Evolutionary conservation across 108 stramenopile genomes (phyloP), one percentile per base, ranked within the genome.

Genomic region (Skeletonema grethae): DNA sequence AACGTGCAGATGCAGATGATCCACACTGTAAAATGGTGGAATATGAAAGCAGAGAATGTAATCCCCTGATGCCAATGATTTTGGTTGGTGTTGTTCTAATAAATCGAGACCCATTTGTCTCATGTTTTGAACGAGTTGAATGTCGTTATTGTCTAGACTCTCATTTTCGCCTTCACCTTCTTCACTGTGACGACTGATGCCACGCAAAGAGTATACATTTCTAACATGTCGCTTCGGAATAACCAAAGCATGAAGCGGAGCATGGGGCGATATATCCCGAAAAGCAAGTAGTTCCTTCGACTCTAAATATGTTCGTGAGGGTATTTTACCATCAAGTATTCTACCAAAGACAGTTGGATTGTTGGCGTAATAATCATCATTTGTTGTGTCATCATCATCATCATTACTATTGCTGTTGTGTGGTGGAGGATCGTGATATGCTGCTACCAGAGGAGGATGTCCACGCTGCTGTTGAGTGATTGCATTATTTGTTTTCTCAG

Each of bases 1-100:
- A 50, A 90, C 91, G 70, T 92, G 91, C 31, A 92, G 56, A 76
- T 92, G 91, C 56, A 92, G 75, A 63, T 92, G 91, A 70, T 87
- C 83, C 8, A 92, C 86, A 35, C 69, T 72, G 50, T 83, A 85
- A 57, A 88, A 92, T 5, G 91, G 91, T 58, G 88, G 87, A 4
- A 88, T 61, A 57, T 92, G 91, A 77, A 86, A 92, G 50, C 87
- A 86, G 3, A 88, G 57, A 8, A 77, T 75, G 75, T 87, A 92
- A 74, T 92, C 91, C 0, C 67, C 31, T 16, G 30, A 41, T 4
- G 57, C 63, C 30, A 62, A 70, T 7, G 82, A 82, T 22, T 85
- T 67, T 11, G 88, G 84, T 25, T 82, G 43, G 10, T 77, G 60
- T 55, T 73, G 25, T 56, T 74, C 53, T 20, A 89, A 11, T 12